Evolutionary conservation across 2,329 filamentous ascomycete species (phyloP).

Genomic region (Arachnomyces sp.): DNA sequence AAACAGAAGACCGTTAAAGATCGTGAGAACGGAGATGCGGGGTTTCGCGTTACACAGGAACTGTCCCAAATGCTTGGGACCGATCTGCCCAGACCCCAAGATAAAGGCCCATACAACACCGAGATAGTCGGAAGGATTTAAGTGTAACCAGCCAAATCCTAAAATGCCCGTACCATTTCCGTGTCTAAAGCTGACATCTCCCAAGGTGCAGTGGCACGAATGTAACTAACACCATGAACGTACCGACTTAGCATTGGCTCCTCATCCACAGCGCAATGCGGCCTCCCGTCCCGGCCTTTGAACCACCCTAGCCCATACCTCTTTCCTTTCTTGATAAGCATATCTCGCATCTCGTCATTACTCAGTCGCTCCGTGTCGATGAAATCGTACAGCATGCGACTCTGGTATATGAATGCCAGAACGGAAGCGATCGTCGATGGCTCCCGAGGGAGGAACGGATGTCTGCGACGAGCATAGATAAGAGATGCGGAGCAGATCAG

Average conservation of each 20-base stretch:
- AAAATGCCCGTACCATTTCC: too few species aligned
- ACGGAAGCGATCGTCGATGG: conserved; percentile 70
- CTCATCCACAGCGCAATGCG: conserved; percentile 69
- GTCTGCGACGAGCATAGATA: conserved; percentile 55
- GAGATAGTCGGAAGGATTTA: too few species aligned
- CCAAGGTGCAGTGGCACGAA: conserved; percentile 22
- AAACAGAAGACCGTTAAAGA: too few species aligned
- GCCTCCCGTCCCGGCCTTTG: conserved; percentile 59
- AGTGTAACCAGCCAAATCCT: too few species aligned
- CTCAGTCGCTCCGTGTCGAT: conserved; percentile 59
- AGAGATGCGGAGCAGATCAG: conserved; percentile 52
- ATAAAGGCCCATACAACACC: too few species aligned
- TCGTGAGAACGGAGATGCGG: too few species aligned
- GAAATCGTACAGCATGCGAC: conserved; percentile 70
- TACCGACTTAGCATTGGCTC: conserved; percentile 61
- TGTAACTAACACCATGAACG: conserved; percentile 48
- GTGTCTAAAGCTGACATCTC: conserved; percentile 3
- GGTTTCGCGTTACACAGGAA: too few species aligned
- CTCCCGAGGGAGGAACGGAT: conserved; percentile 67
- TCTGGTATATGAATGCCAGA: conserved; percentile 70
- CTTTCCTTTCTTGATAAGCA: conserved; percentile 53
- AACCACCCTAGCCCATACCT: conserved; percentile 74
- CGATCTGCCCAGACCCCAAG: too few species aligned
- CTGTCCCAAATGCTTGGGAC: too few species aligned
- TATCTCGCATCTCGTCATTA: conserved; percentile 52